These are phyloP conservation scores for Achlya hypogyna DNA, from an alignment of 352 stramenopile genomes.

Conservation along the genomic window DNA sequence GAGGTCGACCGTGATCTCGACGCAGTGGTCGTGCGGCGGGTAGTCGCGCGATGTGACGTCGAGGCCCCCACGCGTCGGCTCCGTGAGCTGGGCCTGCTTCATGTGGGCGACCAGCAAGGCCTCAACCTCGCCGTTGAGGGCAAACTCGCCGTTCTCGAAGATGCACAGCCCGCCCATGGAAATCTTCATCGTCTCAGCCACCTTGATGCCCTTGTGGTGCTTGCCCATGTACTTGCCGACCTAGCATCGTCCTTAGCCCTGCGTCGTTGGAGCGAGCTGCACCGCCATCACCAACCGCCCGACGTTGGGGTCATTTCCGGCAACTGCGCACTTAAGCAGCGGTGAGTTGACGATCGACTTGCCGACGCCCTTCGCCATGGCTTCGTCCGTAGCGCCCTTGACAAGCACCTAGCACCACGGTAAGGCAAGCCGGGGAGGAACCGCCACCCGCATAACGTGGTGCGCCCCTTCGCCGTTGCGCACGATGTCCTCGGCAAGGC, in stretches of 20 bases:
- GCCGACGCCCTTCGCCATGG: slow-evolving; percentile 81
- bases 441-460: slow-evolving; percentile 88
- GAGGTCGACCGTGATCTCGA: slow-evolving; percentile 95
- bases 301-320: slow-evolving; percentile 98
- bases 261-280: not conserved
- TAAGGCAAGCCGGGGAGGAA: not conserved
- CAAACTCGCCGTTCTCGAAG: slow-evolving; percentile 93
- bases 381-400: slow-evolving; percentile 60
- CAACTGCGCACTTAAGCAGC: slow-evolving; percentile 97
- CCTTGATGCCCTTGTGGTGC: slow-evolving; percentile 79
- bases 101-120: slow-evolving; percentile 92
- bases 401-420: slow-evolving; percentile 59
- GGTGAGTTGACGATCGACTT: slow-evolving; percentile 92
- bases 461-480: slow-evolving; percentile 97
- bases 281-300: slow-evolving; percentile 93
- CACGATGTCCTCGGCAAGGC: slow-evolving; percentile 95
- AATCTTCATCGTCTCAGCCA: slow-evolving; percentile 74
- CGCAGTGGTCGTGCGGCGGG: slow-evolving; percentile 92
- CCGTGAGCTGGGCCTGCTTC: slow-evolving; percentile 86
- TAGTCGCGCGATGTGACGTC: slow-evolving; percentile 81
- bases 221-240: slow-evolving; percentile 94
- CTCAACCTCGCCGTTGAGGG: slow-evolving; percentile 87
- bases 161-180: slow-evolving; percentile 88
- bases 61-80: slow-evolving; percentile 62
- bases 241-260: not conserved